Conservation (phyloP, 2,329 filamentous ascomycete genomes). For the Fusarium scirpi region DNA sequence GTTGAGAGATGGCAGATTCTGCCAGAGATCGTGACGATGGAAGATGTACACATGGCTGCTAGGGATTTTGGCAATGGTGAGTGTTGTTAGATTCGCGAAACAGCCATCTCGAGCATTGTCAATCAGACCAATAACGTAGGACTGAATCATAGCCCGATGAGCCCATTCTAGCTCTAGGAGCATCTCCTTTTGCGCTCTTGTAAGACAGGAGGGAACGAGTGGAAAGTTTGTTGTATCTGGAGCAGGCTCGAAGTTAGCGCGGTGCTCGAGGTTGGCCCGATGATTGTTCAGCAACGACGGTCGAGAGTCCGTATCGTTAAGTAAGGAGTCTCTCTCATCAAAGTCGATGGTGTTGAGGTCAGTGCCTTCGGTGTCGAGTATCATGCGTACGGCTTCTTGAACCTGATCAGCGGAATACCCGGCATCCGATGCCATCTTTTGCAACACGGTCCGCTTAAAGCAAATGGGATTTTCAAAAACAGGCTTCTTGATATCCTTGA, state of each 20-base stretch:
- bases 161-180: slow-evolving; percentile 76
- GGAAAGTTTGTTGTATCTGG: slow-evolving; percentile 46
- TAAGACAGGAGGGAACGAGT: slow-evolving; percentile 68
- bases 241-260: slow-evolving; percentile 38
- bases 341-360: slow-evolving; percentile 49
- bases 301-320: slow-evolving; percentile 31
- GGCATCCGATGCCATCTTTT: slow-evolving; percentile 54
- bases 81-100: slow-evolving; percentile 66
- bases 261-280: slow-evolving; percentile 36
- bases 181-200: slow-evolving; percentile 74
- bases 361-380: slow-evolving; percentile 53
- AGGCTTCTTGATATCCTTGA: slow-evolving; percentile 39
- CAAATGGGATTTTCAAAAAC: slow-evolving; percentile 44
- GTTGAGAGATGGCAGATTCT: slow-evolving; percentile 64
- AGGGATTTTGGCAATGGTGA: slow-evolving; percentile 74
- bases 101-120: slow-evolving; percentile 63
- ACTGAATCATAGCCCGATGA: slow-evolving; percentile 74
- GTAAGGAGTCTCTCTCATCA: slow-evolving; percentile 47
- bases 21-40: slow-evolving; percentile 71
- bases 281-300: slow-evolving; percentile 7
- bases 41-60: slow-evolving; percentile 69
- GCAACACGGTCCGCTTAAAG: slow-evolving; percentile 50
- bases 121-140: slow-evolving; percentile 73
- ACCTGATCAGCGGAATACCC: slow-evolving; percentile 50
- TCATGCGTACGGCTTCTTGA: slow-evolving; percentile 51